A percentile compares a stretch with the other conserved stretches of the same genome.
Evolutionary conservation across 2,329 filamentous ascomycete genomes (phyloP).

Genomic region (Shiraia sp.): DNA sequence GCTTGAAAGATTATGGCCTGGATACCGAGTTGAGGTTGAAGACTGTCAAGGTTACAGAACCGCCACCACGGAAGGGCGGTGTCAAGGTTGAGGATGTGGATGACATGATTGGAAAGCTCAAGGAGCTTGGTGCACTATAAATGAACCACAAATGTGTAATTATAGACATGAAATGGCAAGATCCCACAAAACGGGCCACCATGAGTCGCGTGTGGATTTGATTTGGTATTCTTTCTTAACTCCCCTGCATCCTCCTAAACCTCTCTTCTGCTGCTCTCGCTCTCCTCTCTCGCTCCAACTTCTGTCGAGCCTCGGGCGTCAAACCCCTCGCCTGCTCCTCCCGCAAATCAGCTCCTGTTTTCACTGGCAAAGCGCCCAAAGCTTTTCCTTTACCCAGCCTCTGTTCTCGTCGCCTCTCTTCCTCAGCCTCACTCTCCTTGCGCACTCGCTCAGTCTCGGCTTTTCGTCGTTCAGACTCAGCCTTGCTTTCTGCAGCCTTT

Average conservation of each 20-base stretch:
- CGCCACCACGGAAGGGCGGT: conserved; percentile 83
- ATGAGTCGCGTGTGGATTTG: too few species aligned
- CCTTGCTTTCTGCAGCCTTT: conserved; percentile 67
- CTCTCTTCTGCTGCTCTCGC: conserved; percentile 91
- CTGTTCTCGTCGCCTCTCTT: conserved; percentile 57
- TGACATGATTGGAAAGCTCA: conserved; percentile 89
- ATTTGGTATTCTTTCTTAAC: background rate
- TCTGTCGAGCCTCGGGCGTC: conserved; percentile 83
- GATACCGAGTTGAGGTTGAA: conserved; percentile 77
- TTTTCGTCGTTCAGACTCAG: conserved; percentile 64
- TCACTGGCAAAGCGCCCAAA: conserved; percentile 61
- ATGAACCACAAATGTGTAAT: background rate
- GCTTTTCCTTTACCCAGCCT: conserved; percentile 53
- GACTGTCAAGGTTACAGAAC: conserved; percentile 89
- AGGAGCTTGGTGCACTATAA: conserved; percentile 91
- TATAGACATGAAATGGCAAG: background rate
- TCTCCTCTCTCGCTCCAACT: conserved; percentile 83
- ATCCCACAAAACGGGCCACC: background rate
- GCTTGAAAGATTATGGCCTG: conserved; percentile 73
- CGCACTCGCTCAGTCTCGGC: conserved; percentile 74
- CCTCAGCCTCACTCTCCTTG: conserved; percentile 55
- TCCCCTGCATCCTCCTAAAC: conserved; percentile 59
- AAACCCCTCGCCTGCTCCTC: conserved; percentile 84
- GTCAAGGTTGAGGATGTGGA: conserved; percentile 98
- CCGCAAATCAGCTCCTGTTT: conserved; percentile 77